phyloP scores from a whole-genome alignment of 495 filamentous ascomycete genomes.

The Daldinia grandis region DNA sequence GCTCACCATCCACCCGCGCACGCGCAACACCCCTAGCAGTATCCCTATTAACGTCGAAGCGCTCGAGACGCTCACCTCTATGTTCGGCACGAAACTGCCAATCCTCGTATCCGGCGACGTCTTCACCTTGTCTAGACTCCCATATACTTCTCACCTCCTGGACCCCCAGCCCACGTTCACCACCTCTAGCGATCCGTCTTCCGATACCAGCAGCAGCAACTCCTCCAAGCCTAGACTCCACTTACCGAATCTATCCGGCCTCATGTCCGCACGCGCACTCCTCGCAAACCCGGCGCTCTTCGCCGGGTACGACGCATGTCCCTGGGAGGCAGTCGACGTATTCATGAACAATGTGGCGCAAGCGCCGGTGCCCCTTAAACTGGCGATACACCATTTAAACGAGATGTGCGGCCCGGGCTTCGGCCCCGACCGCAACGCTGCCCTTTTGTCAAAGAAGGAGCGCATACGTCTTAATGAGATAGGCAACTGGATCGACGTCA shows the following conservation, averaged over 20 bases:
- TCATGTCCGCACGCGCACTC: conserved; percentile 72
- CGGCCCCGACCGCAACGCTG: conserved; percentile 49
- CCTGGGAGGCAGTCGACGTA: conserved; percentile 66
- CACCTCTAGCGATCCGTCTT: conserved; percentile 35
- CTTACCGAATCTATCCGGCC: conserved; percentile 54
- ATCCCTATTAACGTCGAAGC: conserved; percentile 66
- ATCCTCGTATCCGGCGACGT: conserved; percentile 70
- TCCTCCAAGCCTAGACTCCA: conserved; percentile 24
- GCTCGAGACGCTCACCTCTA: conserved; percentile 61
- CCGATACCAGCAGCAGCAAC: conserved; percentile 12
- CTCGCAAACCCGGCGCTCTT: conserved; percentile 70
- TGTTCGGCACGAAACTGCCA: conserved; percentile 58
- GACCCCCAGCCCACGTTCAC: conserved; percentile 41
- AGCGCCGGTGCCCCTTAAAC: conserved; percentile 64
- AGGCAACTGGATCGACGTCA: conserved; percentile 62
- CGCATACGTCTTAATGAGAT: conserved; percentile 59
- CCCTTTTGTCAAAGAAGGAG: conserved; percentile 62
- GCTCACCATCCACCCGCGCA: conserved; percentile 71
- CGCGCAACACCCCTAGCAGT: conserved; percentile 61
- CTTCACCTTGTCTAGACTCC: conserved; percentile 58
- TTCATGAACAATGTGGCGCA: conserved; percentile 64
- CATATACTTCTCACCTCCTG: conserved; percentile 52
- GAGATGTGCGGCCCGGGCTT: conserved; percentile 69
- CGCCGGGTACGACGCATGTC: conserved; percentile 61
- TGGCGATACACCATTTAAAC: conserved; percentile 67